phyloP scores from a whole-genome alignment of 306 rosid species.

The Trifolium dubium region DNA sequence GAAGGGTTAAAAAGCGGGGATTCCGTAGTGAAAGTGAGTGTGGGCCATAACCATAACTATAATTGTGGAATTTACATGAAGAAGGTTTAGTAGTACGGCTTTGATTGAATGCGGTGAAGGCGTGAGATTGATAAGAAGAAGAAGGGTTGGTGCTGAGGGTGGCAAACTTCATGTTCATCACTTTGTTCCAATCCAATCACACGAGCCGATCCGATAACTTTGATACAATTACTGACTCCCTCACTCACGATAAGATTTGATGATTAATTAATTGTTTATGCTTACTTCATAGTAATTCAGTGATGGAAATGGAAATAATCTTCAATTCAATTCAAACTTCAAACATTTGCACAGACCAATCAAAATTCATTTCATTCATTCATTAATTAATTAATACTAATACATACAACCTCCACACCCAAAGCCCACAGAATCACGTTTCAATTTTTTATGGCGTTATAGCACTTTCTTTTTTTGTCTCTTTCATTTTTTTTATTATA shows the following conservation, averaged over 20 bases:
- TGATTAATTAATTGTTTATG: no score
- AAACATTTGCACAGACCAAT: no score
- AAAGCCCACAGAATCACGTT: background rate
- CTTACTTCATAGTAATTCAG: no score
- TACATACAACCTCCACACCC: no score
- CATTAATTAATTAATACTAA: no score
- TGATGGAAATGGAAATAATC: no score
- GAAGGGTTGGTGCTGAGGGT: background rate
- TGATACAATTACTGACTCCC: background rate
- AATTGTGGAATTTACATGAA: background rate
- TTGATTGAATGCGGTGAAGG: background rate
- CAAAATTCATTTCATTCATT: no score
- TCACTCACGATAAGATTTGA: no score
- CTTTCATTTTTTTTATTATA: background rate
- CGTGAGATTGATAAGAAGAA: background rate
- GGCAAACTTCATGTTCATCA: background rate
- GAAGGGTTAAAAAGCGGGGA: conserved; percentile 41
- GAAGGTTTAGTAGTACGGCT: background rate
- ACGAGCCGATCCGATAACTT: background rate
- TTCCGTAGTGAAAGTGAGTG: conserved; percentile 31
- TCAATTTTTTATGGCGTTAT: background rate
- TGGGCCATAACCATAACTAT: conserved; percentile 22
- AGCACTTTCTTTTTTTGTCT: background rate
- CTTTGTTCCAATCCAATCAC: background rate
- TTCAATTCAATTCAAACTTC: no score